Evolutionary conservation across 306 rosid genomes (phyloP), one percentile per base, ranked within the genome.

Genomic region (Castanea crenata): DNA sequence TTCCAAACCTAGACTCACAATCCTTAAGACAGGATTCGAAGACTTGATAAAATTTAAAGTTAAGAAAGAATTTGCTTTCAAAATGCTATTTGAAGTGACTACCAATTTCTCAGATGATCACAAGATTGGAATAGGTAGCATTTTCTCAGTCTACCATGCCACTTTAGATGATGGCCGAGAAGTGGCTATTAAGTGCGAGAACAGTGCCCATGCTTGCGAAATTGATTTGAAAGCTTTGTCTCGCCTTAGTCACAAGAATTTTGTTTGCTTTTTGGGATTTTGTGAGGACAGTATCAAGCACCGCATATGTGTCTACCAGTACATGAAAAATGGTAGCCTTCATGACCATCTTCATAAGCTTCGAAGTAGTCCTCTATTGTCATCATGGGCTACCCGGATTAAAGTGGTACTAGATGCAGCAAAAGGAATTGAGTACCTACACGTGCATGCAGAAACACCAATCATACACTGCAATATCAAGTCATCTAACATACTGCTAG

Each of bases 221-320:
- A 90, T 88, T 14, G 97, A 95, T 68, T 94, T 89, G 0, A 93
- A 95, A 34, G 80, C 86, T 0, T 76, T 92, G 2, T 95, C 97
- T 1, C 87, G 97, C 27, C 90, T 92, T 78, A 88, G 91, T 91
- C 99, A 95, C 76, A 95, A 89, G 80, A 92, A 95, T 71, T 76
- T 95, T 1, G 97, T 95, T 8, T 79, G 84, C 2, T 71, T 95
- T 27, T 19, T 87, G 2, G 98, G 99, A 1, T 95, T 89, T 67
- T 90, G 78, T 11, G 96, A 91, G 32, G 97, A 92, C 74, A 64
- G 8, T 5, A 83, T 81, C 1, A 97, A 95, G n/a, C n/a, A n/a
- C 68, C 75, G 95, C 6, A 86, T 95, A 0, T 71, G 92, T 72
- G 97, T 92, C 8, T 95, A 92, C 2, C 96, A 95, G 68, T 89